Evolutionary conservation across 2,329 filamentous ascomycete genomes (phyloP), one percentile per base, ranked within the genome.

Genomic region (Claviceps paspali): DNA sequence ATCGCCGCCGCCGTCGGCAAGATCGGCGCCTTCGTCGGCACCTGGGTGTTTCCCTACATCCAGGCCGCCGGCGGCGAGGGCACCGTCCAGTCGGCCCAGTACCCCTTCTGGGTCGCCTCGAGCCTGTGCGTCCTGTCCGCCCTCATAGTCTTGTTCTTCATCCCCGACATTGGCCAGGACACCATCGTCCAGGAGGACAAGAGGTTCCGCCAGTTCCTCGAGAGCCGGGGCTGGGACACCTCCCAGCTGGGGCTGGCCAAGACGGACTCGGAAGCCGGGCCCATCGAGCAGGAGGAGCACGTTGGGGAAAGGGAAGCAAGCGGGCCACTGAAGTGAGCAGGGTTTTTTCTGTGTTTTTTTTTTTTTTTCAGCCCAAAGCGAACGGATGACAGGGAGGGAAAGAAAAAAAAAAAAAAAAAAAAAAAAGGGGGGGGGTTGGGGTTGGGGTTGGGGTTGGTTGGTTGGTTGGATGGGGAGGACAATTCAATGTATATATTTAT

Each of bases 51-150:
- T 52, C 79, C 80, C 5, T 41, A 41, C 22, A 41, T 41, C 26
- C 36, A 39, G 30, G 40, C 33, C 0, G 76, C 73, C 0, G 76
- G 72, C 7, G 67, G 67, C 1, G 52, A 64, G 38, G 63, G 68
- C 37, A 57, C 59, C 0, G 60, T 70, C 15, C 67, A 72, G 15
- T 66, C 68, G 5, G 83, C 83, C 1, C 85, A 94, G 53, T 85
- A 92, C 47, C 86, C 86, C 0, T 95, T 94, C 62, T 94, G 77
- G 56, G 83, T 95, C n/a, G 79, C 78, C 2, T 81, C 78, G 28
- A 65, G 72, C 18, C 57, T 94, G 38, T 91, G 83, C 47, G 57
- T 92, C n/a, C 63, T 94, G 34, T 79, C 76, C 2, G 84, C 82
- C 0, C 57, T 26, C 5, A 53, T 63, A 9, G 48, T 64, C 2